These are phyloP conservation scores for Aspergillus sp. DNA, from an alignment of 2,329 filamentous ascomycete species.

Conservation along the genomic window DNA sequence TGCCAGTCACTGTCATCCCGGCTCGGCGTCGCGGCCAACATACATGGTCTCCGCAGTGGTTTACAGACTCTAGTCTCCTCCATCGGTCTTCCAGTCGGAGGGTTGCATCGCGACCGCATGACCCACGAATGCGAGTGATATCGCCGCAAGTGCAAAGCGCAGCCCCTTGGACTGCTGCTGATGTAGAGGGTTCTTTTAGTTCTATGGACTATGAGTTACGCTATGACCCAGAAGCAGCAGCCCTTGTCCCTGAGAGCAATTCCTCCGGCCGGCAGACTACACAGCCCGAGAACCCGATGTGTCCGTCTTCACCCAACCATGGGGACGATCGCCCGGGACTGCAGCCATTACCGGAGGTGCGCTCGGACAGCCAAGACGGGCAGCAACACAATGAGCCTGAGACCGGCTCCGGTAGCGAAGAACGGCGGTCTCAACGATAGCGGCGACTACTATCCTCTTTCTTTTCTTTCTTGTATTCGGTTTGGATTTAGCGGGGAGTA, in stretches of 20 bases:
- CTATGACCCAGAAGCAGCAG: conserved; percentile 46
- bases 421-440: conserved; percentile 2
- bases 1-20: conserved; percentile 66
- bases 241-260: conserved; percentile 36
- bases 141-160: conserved; percentile 61
- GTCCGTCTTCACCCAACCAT: neutral
- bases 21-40: conserved; percentile 59
- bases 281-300: neutral
- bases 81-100: conserved; percentile 23
- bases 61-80: conserved; percentile 30
- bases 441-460: neutral
- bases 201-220: conserved; percentile 37
- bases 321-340: neutral
- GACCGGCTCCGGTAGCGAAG: neutral
- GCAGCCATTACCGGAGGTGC: conserved; percentile 2
- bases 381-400: neutral
- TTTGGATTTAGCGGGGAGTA: conserved; percentile 24
- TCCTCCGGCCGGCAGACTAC: conserved; percentile 6
- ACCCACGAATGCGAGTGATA: conserved; percentile 60
- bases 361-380: neutral
- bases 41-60: conserved; percentile 57
- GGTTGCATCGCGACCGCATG: conserved; percentile 19
- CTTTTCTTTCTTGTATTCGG: conserved; percentile 5
- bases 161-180: conserved; percentile 58
- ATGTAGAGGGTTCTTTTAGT: conserved; percentile 29